Evolutionary conservation across 1,284 basidiomycete genomes (phyloP), one percentile per base, ranked within the genome.

Genomic region (Vanrija sp.): DNA sequence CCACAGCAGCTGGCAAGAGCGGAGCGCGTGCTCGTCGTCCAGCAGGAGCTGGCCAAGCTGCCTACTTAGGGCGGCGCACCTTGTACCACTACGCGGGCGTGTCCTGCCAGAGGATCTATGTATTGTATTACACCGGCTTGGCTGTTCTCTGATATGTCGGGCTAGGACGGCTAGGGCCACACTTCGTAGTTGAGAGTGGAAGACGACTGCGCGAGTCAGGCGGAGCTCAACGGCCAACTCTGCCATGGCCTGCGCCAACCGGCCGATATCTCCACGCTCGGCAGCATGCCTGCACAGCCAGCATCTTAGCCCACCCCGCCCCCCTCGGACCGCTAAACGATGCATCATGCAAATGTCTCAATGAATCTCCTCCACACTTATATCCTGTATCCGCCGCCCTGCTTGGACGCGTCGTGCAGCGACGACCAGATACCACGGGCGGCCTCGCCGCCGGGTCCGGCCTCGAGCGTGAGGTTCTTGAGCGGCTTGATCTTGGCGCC

Each of bases 401-500:
- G 62, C 55, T 63, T 67, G 14, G 61, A 24, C 35, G 61, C 57
- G 54, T 66, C 67, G 57, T 76, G 75, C 27, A 76, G 47, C 14
- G 67, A 61, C 35, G 63, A 67, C 73, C 73, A 76, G 45, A 76
- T 66, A 2, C 75, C 75, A 56, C 75, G 59, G 16, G 73, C 75
- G 15, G 65, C 60, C 55, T 75, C 75, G 27, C 51, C 62, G 20
- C 69, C 73, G 1, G 73, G 73, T 24, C 65, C 73, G 25, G 71
- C 68, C 60, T 76, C 72, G 47, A 76, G 53, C 12, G 68, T 72
- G 3, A 61, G 43, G 56, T 75, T 75, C 61, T 74, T 75, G 39
- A 76, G 54, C 31, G 64, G 61, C 59, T 73, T 75, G 56, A 76
- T 56, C 60, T 76, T 75, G 24, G 70, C 66, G n/a, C 75, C 75